Conservation (phyloP, 2,329 filamentous ascomycete genomes). For the Cladobotryum protrusum region DNA sequence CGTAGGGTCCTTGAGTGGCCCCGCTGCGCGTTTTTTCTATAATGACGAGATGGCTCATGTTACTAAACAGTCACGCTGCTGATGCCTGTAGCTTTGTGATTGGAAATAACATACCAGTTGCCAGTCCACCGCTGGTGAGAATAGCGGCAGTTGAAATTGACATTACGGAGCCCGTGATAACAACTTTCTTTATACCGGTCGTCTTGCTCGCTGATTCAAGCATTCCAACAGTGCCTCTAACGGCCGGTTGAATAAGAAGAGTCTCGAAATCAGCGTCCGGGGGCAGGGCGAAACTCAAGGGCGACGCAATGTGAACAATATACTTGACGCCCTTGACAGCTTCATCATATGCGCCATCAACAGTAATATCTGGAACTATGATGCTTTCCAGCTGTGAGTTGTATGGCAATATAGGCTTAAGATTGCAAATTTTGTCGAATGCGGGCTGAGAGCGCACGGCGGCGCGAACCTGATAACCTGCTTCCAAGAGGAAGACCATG, state of each 20-base stretch:
- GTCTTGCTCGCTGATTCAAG: constrained; percentile 27
- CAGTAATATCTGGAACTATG: constrained; percentile 31
- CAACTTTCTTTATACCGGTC: constrained; percentile 29
- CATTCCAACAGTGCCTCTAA: constrained; percentile 30
- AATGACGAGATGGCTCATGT: too few species aligned
- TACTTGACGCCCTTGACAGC: constrained; percentile 30
- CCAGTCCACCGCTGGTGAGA: too few species aligned
- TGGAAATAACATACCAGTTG: too few species aligned
- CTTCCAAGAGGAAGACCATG: constrained; percentile 18
- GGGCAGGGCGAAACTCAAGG: constrained; percentile 10
- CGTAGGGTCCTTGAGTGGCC: neutral
- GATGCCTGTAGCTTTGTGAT: too few species aligned
- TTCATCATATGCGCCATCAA: constrained; percentile 31
- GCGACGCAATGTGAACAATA: constrained; percentile 27
- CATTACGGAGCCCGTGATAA: constrained; percentile 36
- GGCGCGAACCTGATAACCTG: constrained; percentile 21
- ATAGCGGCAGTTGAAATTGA: neutral
- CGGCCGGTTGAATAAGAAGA: constrained; percentile 24
- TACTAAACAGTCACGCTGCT: too few species aligned
- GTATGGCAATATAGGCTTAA: constrained; percentile 10
- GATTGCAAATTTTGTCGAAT: neutral
- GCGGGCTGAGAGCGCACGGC: constrained; percentile 20
- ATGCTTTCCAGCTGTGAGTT: neutral
- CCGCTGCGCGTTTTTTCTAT: neutral
- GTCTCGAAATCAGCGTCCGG: neutral